Base-by-base conservation (phyloP, 306 rosid species). In the Mucuna pruriens region DNA sequence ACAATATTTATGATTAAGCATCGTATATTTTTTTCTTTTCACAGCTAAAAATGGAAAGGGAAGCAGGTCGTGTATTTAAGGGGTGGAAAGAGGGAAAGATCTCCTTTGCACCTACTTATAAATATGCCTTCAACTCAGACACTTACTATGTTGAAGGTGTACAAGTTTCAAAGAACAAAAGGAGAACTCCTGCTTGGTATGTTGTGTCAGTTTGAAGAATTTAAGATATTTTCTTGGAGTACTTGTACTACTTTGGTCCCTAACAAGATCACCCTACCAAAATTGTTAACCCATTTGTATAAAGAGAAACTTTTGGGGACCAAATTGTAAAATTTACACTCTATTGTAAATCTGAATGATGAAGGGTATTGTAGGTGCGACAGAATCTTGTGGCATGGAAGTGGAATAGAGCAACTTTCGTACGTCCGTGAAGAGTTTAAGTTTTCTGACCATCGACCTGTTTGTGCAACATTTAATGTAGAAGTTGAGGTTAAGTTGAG, bases 161-260 rank as follows among this genome's bases (percentile, higher is more conserved):
- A 4, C 88, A 88, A 75, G 84, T 84, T 78, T 93, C 99, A 8
- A 93, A 90, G 77, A 90, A 88, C 89, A 89, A 96, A 57, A 85
- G 97, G 80, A 89, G 99, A 90, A 96, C 99, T 38, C 99, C 99
- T 3, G 99, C 99, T 49, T 96, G 99, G 99, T 96, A 90, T 49
- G 91, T 74, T 49, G 91, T 74, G 9, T 55, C 60, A 34, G 17
- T 40, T 80, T 45, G 26, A 67, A 26, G 46, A 38, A 75, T 65
- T 33, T 19, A 63, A 25, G 38, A 64, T n/a, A 12, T 39, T 51
- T 67, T n/a, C 46, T 55, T 25, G 1, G 9, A 26, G 20, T 39
- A 78, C 2, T n/a, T 26, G 26, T 60, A 16, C 58, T n/a, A 60
- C 26, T 61, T 61, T 78, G 20, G 58, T 54, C 45, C 54, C 22